A percentile compares a stretch with the other conserved stretches of the same genome.
Conservation (phyloP, 352 stramenopile genomes). For the Peronospora farinosa region DNA sequence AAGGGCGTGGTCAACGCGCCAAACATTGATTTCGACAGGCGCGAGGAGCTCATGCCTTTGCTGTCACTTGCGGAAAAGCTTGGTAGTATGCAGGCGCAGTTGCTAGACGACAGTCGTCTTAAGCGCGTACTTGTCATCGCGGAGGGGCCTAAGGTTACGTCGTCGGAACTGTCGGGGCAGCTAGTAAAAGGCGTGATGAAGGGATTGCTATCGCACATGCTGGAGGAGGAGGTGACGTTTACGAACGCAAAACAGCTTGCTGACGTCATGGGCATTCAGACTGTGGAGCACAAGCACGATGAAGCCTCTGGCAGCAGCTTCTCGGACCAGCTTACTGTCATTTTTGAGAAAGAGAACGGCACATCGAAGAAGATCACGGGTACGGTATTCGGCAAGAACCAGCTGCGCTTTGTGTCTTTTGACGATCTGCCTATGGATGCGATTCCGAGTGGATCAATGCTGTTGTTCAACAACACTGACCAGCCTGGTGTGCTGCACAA, state of each 20-base stretch:
- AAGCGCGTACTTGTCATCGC: slow-evolving; percentile 68
- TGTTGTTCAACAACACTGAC: slow-evolving; percentile 94
- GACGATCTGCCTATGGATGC: slow-evolving; percentile 84
- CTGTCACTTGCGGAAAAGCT: slow-evolving; percentile 89
- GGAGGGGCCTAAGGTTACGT: slow-evolving; percentile 76
- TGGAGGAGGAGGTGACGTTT: slow-evolving; percentile 89
- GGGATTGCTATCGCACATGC: slow-evolving; percentile 85
- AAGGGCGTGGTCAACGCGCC: slow-evolving; percentile 93
- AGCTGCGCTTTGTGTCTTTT: slow-evolving; percentile 85
- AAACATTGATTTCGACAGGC: slow-evolving; percentile 83
- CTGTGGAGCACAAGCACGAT: slow-evolving; percentile 87
- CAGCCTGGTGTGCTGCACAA: slow-evolving; percentile 89
- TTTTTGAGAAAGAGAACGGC: slow-evolving; percentile 87
- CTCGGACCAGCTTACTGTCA: slow-evolving; percentile 88
- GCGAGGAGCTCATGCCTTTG: slow-evolving; percentile 77
- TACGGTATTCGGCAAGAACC: slow-evolving; percentile 85
- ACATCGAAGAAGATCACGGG: slow-evolving; percentile 78
- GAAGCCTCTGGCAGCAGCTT: slow-evolving; percentile 69
- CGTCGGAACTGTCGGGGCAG: slow-evolving; percentile 70
- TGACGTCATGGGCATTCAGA: slow-evolving; percentile 86
- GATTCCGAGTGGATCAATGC: slow-evolving; percentile 84
- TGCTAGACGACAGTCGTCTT: slow-evolving; percentile 70
- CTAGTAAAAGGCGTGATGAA: slow-evolving; percentile 88
- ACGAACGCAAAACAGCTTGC: slow-evolving; percentile 81
- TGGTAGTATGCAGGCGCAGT: slow-evolving; percentile 79